Evolutionary conservation across 352 stramenopile species (phyloP), one percentile per base, ranked within the genome.

Genomic region (Globisporangium sylvaticum): DNA sequence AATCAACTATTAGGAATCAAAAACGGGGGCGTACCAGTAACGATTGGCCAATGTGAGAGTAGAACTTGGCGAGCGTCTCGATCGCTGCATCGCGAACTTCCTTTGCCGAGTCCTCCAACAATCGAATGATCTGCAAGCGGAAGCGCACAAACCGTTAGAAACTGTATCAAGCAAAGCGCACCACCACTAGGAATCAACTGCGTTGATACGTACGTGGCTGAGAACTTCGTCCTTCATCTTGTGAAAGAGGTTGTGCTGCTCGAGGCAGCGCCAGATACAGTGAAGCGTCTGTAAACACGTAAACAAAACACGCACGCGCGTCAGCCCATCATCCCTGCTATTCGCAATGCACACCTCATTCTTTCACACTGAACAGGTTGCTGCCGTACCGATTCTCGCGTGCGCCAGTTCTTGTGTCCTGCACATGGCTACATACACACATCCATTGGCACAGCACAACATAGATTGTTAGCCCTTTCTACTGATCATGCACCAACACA

Each of bases 381-480:
- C 34, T 27, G 24, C 24, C 44, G 31, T 68, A 94, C 87, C 79
- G 93, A 87, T 50, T 94, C 86, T 32, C 88, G 74, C 6, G 81
- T 90, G 24, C 88, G 78, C 88, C 88, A 95, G 66, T 95, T 95
- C 76, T 94, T 94, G 74, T 95, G 88, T 20, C 54, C 66, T 14
- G 73, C 60, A 32, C 80, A 88, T 22, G 77, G 75, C 66, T 79
- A 55, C 34, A 54, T 10, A 32, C 31, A 8, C 18, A 50, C n/a
- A 44, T n/a, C 20, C 42, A 52, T 27, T 24, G n/a, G 2, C 27
- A 27, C 10, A 44, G 22, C 24, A 60, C 20, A 44, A 3, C 24
- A 32, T 53, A 52, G 27, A 7, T 6, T 57, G 4, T 34, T 32
- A 50, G 42, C 18, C 42, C 18, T 12, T 22, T 12, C 42, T 7